phyloP scores from a whole-genome alignment of 2,329 filamentous ascomycete genomes.

The Pestalotiopsis sp. region DNA sequence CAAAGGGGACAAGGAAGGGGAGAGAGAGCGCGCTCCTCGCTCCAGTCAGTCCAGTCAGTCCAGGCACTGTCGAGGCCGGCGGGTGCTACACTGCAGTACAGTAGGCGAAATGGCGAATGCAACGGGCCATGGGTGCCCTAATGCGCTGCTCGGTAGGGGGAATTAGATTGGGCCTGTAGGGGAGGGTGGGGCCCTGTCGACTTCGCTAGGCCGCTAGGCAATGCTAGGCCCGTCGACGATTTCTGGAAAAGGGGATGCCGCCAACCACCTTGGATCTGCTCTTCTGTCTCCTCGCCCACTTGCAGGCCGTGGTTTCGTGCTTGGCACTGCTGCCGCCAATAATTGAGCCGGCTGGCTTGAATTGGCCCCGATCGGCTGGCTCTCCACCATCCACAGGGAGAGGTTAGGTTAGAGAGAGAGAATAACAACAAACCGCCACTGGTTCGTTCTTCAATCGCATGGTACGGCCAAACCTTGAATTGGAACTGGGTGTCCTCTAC shows the following conservation, averaged over 20 bases:
- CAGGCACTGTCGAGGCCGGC: neutral
- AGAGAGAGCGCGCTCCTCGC: neutral
- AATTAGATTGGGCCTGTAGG: slow-evolving; percentile 13
- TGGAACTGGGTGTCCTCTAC: neutral
- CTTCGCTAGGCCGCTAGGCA: neutral
- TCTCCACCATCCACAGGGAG: too few species aligned
- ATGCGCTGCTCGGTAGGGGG: slow-evolving; percentile 10
- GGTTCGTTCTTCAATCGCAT: neutral
- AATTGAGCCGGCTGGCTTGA: slow-evolving; percentile 8
- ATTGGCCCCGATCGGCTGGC: neutral
- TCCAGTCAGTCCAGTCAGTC: neutral
- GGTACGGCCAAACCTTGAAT: neutral
- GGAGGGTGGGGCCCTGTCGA: neutral
- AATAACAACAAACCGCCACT: neutral
- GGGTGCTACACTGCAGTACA: slow-evolving; percentile 3
- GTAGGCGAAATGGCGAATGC: slow-evolving; percentile 15
- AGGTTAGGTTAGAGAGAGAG: neutral
- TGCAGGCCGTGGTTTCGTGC: slow-evolving; percentile 4
- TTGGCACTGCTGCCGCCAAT: slow-evolving; percentile 11
- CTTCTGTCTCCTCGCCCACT: neutral
- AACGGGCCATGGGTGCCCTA: slow-evolving; percentile 10
- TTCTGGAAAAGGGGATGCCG: slow-evolving; percentile 10
- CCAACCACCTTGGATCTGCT: neutral
- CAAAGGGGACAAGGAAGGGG: neutral
- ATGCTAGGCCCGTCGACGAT: slow-evolving; percentile 9